A percentile compares a stretch with the other conserved stretches of the same genome.
These are phyloP conservation scores for Chalaropsis ovoidea DNA, from an alignment of 2,329 filamentous ascomycete species.

Conservation along the genomic window DNA sequence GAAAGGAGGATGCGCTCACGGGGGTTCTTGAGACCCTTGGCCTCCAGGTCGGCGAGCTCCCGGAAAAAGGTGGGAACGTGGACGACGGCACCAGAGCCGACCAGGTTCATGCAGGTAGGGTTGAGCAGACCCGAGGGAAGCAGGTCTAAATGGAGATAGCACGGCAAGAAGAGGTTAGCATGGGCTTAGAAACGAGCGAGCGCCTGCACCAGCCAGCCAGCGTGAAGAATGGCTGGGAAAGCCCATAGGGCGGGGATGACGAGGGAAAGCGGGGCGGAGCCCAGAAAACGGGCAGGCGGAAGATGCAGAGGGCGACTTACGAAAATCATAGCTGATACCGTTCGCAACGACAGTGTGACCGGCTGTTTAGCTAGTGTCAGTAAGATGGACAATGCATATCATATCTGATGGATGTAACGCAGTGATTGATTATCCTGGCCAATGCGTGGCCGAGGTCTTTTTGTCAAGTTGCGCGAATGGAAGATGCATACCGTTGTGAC, in stretches of 20 bases:
- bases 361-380: slow-evolving; percentile 25
- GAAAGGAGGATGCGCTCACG: slow-evolving; percentile 49
- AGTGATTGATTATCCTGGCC: not conserved
- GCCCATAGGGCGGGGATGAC: not conserved
- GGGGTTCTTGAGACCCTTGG: slow-evolving; percentile 34
- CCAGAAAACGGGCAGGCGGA: no score
- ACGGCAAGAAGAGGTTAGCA: not conserved
- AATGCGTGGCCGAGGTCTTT: not conserved
- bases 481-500: slow-evolving; percentile 23
- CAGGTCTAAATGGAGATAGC: slow-evolving; percentile 11
- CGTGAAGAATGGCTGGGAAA: no score
- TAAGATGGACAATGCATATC: slow-evolving; percentile 5
- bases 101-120: slow-evolving; percentile 59
- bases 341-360: slow-evolving; percentile 26
- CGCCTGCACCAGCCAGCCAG: no score
- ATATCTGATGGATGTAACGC: not conserved
- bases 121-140: slow-evolving; percentile 57
- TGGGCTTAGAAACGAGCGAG: not conserved
- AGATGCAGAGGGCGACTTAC: slow-evolving; percentile 41
- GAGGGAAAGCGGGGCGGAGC: not conserved
- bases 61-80: slow-evolving; percentile 40
- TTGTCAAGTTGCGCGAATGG: slow-evolving; percentile 10
- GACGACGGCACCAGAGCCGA: slow-evolving; percentile 60
- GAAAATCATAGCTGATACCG: slow-evolving; percentile 27
- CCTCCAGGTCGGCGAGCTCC: slow-evolving; percentile 35